Evolutionary conservation across 2,329 filamentous ascomycete species (phyloP).

Genomic region (Akanthomyces lecanii): DNA sequence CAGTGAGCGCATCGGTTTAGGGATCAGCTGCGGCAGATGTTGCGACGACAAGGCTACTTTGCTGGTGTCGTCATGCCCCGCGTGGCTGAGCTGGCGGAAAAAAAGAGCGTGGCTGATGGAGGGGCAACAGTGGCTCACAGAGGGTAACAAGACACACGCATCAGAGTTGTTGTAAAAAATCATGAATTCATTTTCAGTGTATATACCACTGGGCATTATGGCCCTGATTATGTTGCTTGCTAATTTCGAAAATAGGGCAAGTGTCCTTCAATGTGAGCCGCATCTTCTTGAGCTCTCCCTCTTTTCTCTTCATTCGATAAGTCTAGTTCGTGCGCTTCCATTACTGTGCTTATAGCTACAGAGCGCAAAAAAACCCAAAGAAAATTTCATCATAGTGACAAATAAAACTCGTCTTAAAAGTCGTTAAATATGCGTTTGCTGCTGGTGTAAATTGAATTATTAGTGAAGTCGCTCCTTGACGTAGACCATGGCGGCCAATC

Average conservation of each 20-base stretch:
- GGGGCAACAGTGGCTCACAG: constrained; percentile 1
- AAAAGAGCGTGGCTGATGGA: constrained; percentile 11
- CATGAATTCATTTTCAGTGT: not conserved
- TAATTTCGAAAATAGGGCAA: constrained; percentile 2
- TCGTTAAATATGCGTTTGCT: constrained; percentile 6
- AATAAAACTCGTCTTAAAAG: constrained; percentile 6
- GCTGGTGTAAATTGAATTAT: constrained; percentile 3
- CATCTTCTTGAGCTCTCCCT: not conserved
- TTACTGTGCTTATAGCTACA: constrained; percentile 4
- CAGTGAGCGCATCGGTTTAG: not conserved
- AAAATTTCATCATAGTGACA: not conserved
- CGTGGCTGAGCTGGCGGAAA: constrained; percentile 11
- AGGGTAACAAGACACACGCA: not conserved
- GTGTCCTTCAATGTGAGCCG: not conserved
- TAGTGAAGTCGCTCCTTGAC: constrained; percentile 59
- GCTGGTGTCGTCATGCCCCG: constrained; percentile 17
- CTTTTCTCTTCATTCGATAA: not conserved
- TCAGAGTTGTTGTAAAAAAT: not conserved
- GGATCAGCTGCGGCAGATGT: not conserved
- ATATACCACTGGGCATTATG: not conserved
- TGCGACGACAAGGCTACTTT: not conserved
- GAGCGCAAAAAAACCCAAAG: not conserved
- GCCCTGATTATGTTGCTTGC: not conserved
- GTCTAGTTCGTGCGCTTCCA: not conserved
- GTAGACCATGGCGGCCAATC: constrained; percentile 63